Evolutionary conservation across 148 eudicot genomes (phyloP), one percentile per base, ranked within the genome.

Genomic region (Chenopodium suecicum): DNA sequence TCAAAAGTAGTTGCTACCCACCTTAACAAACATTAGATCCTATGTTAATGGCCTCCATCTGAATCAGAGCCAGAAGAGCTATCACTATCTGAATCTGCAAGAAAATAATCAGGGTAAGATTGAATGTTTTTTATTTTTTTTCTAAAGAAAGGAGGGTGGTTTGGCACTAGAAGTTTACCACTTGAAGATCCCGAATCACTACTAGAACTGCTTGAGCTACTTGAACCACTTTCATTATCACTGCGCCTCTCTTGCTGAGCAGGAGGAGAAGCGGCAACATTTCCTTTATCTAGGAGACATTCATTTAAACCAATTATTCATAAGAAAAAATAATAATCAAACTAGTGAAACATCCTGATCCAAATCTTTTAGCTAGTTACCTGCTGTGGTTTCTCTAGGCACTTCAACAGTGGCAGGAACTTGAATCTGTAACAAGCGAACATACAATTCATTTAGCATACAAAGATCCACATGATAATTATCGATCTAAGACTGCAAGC

Each of bases 181-280:
- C 95, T 92, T 62, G 99, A 91, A 73, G 97, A 91, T 73, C 93
- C 99, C 63, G 99, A 91, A 81, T 89, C 97, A 80, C 97, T 96
- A 83, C 97, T 90, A 47, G 99, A 96, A 88, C 98, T 91, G 92
- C 97, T 92, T 25, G 99, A 91, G 85, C 95, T 96, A 80, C 95
- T 91, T 56, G 98, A 90, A 75, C 86, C 85, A 77, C 90, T 89
- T n/a, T 50, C 87, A 81, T 91, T 89, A 74, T 89, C 88, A 23
- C 75, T 82, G 74, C 82, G 87, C 81, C 81, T 90, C 74, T 84
- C 94, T 73, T 86, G 90, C 79, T 87, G 90, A 69, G 17, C 91
- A 76, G 84, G 88, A 74, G 88, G 78, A 56, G 91, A 78, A 50
- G 81, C 29, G 34, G 86, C 82, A 77, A 31, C 60, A 85, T 80